Percentiles rank a stretch among this genome's conserved stretches.
Evolutionary conservation across 1,139 yeast species (phyloP).

Genomic region (Magnusiomyces tetraspermus): DNA sequence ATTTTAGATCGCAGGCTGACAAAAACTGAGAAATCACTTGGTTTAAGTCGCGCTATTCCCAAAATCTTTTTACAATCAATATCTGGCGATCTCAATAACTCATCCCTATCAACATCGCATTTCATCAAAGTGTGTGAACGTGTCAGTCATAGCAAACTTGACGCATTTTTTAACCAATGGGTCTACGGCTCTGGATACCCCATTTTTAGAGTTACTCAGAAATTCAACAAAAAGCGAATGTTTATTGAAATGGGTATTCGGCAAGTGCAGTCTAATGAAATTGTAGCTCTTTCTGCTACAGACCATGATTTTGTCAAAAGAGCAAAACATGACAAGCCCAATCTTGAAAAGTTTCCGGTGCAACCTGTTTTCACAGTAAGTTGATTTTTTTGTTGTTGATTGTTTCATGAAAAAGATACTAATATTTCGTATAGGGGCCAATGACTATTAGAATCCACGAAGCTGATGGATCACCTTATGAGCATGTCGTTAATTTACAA

Average conservation of each 20-base stretch:
- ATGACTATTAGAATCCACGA: constrained; percentile 96
- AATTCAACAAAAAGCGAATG: constrained; percentile 88
- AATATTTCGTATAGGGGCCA: no score
- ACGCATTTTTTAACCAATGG: constrained; percentile 87
- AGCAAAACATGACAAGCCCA: constrained; percentile 30
- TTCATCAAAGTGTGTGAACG: constrained; percentile 90
- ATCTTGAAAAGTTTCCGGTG: constrained; percentile 19
- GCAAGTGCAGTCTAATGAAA: constrained; percentile 70
- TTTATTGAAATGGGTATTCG: constrained; percentile 90
- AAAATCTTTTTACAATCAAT: constrained; percentile 86
- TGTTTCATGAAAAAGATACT: no score
- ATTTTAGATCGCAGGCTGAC: constrained; percentile 90
- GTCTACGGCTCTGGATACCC: constrained; percentile 86
- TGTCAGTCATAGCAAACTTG: constrained; percentile 79
- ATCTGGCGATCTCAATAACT: constrained; percentile 83
- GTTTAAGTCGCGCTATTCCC: constrained; percentile 83
- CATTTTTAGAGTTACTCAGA: constrained; percentile 73
- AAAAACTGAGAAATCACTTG: constrained; percentile 89
- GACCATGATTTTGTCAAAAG: constrained; percentile 35
- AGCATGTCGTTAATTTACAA: constrained; percentile 87
- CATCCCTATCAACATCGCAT: constrained; percentile 71
- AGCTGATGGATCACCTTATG: constrained; percentile 99
- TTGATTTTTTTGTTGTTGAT: no score
- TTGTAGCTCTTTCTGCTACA: constrained; percentile 32
- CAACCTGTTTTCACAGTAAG: constrained; percentile 49